Percentiles rank a stretch among this genome's conserved stretches.
These are phyloP conservation scores for Mucor indicus DNA, from an alignment of 371 early-diverging fungal species.

Conservation along the genomic window DNA sequence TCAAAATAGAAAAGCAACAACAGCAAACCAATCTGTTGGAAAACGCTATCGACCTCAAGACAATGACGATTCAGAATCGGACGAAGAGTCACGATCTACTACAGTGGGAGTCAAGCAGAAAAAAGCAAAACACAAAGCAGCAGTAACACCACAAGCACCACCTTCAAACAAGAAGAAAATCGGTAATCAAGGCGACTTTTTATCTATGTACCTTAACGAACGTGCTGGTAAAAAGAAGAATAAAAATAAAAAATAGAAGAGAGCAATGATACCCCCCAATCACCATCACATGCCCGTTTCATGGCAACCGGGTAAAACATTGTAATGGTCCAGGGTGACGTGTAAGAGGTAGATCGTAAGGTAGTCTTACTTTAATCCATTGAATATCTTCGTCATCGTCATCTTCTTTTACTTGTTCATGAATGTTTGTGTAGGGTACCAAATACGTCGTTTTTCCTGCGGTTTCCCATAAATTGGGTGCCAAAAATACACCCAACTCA, in stretches of 20 bases:
- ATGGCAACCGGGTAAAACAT: conserved; percentile 5
- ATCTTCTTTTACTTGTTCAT: neutral
- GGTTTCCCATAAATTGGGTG: conserved; percentile 2
- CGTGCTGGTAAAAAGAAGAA: conserved; percentile 52
- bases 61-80: conserved; percentile 22
- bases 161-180: conserved; percentile 15
- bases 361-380: conserved; percentile 1
- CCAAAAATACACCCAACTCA: conserved; percentile 6
- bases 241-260: conserved; percentile 37
- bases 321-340: neutral
- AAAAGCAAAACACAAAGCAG: neutral
- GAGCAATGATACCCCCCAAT: neutral
- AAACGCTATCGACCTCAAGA: conserved; percentile 9
- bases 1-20: conserved; percentile 40
- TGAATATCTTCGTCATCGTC: neutral
- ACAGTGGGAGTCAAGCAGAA: conserved; percentile 13
- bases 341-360: conserved; percentile 1
- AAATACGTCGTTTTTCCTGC: neutral
- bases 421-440: neutral
- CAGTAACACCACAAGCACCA: neutral
- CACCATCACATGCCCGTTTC: neutral
- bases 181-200: conserved; percentile 43
- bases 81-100: conserved; percentile 39
- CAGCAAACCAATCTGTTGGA: too few species aligned
- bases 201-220: conserved; percentile 54